These are phyloP conservation scores for Lumnitzera racemosa DNA, from an alignment of 345 rosid species.

Conservation along the genomic window DNA sequence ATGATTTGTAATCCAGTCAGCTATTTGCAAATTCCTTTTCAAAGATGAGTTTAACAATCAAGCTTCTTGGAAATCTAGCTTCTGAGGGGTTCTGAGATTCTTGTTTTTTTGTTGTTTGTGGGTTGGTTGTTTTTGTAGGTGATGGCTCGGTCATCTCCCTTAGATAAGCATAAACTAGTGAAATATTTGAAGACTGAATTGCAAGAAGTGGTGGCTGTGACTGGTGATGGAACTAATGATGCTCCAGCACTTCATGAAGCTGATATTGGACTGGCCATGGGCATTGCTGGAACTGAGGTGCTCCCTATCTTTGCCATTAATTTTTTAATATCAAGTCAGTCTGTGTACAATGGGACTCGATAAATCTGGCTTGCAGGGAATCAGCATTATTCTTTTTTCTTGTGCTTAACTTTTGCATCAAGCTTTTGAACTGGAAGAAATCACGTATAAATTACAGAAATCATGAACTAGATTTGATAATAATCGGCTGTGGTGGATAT, in stretches of 20 bases:
- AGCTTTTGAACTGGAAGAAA: too few species aligned
- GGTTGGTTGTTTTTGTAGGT: constrained; percentile 33
- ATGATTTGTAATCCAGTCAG: neutral
- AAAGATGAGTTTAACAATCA: neutral
- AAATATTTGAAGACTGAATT: constrained; percentile 51
- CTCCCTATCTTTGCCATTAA: neutral
- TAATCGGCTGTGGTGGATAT: too few species aligned
- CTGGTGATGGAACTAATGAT: constrained; percentile 89
- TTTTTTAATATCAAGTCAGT: neutral
- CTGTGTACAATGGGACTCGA: neutral
- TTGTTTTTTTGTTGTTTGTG: neutral
- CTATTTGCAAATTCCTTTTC: neutral
- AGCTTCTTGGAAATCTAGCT: neutral
- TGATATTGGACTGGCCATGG: constrained; percentile 88
- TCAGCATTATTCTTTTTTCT: too few species aligned
- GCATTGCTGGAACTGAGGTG: constrained; percentile 84
- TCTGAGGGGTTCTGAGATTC: too few species aligned
- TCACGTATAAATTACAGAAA: too few species aligned
- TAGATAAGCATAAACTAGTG: constrained; percentile 88
- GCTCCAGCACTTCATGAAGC: constrained; percentile 92
- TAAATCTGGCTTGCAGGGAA: too few species aligned
- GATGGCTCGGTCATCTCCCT: constrained; percentile 83
- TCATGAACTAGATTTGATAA: too few species aligned
- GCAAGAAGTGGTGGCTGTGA: constrained; percentile 81
- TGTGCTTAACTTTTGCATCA: too few species aligned